Evolutionary conservation across 2,329 filamentous ascomycete species (phyloP).

Genomic region (Ustilaginoidea virens): DNA sequence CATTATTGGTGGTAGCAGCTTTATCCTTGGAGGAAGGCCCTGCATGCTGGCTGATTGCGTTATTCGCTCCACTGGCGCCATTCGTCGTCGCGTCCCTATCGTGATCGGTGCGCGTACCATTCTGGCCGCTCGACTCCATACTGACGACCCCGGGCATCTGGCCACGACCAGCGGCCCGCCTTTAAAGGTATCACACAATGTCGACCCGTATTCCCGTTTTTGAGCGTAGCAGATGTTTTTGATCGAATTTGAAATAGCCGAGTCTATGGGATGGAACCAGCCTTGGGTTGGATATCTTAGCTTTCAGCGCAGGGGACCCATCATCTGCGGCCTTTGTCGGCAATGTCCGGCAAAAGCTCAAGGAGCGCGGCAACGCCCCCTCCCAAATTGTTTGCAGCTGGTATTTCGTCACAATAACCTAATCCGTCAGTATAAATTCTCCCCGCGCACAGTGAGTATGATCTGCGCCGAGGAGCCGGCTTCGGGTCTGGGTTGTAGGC

Average conservation of each 20-base stretch:
- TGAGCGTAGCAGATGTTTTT: too few species aligned
- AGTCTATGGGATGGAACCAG: too few species aligned
- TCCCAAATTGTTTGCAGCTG: too few species aligned
- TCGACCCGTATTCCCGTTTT: neutral
- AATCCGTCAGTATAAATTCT: too few species aligned
- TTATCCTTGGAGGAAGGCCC: constrained; percentile 20
- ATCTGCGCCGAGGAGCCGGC: neutral
- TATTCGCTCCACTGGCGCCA: constrained; percentile 25
- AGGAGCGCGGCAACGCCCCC: constrained; percentile 1
- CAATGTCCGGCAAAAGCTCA: neutral
- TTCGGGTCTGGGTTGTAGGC: neutral
- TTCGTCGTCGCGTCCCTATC: constrained; percentile 32
- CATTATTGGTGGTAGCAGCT: constrained; percentile 5
- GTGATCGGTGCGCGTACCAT: constrained; percentile 38
- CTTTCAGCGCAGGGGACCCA: constrained; percentile 4
- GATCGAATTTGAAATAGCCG: too few species aligned
- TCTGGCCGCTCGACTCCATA: constrained; percentile 39
- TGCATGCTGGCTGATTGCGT: constrained; percentile 9
- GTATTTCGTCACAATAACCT: too few species aligned
- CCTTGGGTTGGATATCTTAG: constrained; percentile 1
- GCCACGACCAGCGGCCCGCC: constrained; percentile 6
- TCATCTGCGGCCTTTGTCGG: constrained; percentile 2
- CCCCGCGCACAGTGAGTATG: too few species aligned
- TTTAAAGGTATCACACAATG: neutral
- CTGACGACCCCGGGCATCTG: constrained; percentile 37